These are phyloP conservation scores for Chalaropsis thielavioides DNA, from an alignment of 2,329 filamentous ascomycete species.

Conservation along the genomic window DNA sequence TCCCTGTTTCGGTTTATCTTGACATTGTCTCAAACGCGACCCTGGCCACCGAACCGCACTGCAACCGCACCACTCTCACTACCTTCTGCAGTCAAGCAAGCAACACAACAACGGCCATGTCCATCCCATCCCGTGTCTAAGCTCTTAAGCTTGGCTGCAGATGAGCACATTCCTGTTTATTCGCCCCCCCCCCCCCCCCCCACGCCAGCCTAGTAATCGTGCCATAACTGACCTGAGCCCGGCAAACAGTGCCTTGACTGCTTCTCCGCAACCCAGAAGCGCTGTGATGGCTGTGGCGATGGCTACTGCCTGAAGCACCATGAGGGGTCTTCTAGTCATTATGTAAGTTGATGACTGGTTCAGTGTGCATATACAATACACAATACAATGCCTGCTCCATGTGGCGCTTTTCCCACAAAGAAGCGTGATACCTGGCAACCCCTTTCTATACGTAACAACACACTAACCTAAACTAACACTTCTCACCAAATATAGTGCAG, in stretches of 20 bases:
- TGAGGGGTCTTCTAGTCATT: conserved; percentile 57
- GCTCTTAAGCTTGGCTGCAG: background rate
- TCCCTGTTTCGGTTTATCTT: background rate
- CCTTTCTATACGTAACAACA: background rate
- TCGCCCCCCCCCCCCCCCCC: no score
- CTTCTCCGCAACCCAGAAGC: conserved; percentile 54
- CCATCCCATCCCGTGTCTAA: background rate
- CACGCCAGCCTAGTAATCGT: background rate
- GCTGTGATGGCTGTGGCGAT: conserved; percentile 57
- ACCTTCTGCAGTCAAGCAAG: background rate
- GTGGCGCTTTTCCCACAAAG: no score
- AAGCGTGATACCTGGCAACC: background rate
- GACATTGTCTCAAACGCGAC: background rate
- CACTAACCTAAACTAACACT: background rate
- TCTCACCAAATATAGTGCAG: background rate
- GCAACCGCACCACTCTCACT: background rate
- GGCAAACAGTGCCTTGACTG: conserved; percentile 58
- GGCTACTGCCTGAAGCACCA: conserved; percentile 78
- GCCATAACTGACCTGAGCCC: background rate
- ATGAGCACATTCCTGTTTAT: background rate
- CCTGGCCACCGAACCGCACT: background rate
- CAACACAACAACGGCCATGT: background rate
- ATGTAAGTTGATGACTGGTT: conserved; percentile 28
- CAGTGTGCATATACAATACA: no score
- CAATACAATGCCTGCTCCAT: no score